phyloP scores from a whole-genome alignment of 768 basidiomycete genomes.

The Boletus rubroflammeus region DNA sequence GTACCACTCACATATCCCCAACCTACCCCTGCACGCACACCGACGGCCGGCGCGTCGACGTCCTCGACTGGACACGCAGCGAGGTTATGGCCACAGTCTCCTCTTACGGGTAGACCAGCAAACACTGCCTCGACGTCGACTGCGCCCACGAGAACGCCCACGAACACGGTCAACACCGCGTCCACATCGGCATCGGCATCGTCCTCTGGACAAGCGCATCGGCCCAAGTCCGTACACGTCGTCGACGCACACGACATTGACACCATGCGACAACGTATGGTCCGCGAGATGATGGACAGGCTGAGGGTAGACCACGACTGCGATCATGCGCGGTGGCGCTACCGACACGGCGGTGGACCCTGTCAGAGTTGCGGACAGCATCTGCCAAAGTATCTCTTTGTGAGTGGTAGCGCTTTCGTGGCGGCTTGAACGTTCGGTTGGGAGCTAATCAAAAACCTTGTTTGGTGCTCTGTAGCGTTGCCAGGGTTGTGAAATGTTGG shows the following conservation, averaged over 20 bases:
- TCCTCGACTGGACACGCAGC: neutral
- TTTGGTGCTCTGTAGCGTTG: constrained; percentile 26
- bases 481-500: constrained; percentile 31
- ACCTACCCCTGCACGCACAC: neutral
- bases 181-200: neutral
- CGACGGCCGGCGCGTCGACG: neutral
- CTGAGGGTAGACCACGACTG: constrained; percentile 58
- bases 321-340: constrained; percentile 40
- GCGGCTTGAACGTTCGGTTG: neutral
- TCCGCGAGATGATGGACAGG: constrained; percentile 33
- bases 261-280: constrained; percentile 16
- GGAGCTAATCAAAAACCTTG: neutral
- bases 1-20: neutral
- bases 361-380: constrained; percentile 46
- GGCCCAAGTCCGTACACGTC: neutral
- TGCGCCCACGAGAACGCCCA: neutral
- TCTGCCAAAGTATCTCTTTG: constrained; percentile 46
- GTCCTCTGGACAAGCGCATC: neutral
- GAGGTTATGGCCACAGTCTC: too few species aligned
- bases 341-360: constrained; percentile 38
- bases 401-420: constrained; percentile 30
- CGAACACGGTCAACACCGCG: neutral
- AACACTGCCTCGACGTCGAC: neutral
- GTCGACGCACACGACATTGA: neutral
- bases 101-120: neutral